phyloP scores from a whole-genome alignment of 176 grass and related monocot species.

The Musa itinerans region DNA sequence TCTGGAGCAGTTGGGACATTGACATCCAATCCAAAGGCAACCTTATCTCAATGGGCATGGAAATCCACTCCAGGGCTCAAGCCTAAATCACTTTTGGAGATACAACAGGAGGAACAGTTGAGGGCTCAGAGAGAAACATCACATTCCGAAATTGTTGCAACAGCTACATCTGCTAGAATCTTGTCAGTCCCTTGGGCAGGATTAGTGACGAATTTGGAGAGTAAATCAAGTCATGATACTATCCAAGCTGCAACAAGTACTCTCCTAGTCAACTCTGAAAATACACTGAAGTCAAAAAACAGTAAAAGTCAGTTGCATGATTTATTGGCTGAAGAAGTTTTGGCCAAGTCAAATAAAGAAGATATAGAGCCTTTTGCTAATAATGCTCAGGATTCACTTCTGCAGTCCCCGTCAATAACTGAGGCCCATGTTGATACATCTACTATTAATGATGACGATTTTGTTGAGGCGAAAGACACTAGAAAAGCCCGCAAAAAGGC shows the following conservation, averaged over 20 bases:
- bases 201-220: slow-evolving; percentile 33
- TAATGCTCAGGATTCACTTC: slow-evolving; percentile 32
- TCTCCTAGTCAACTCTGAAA: slow-evolving; percentile 25
- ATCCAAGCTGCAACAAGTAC: slow-evolving; percentile 6
- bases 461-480: slow-evolving; percentile 89
- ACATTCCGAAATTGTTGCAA: slow-evolving; percentile 25
- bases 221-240: slow-evolving; percentile 26
- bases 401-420: slow-evolving; percentile 27
- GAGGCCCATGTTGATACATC: slow-evolving; percentile 25
- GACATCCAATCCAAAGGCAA: slow-evolving; percentile 35
- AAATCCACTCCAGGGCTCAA: slow-evolving; percentile 63
- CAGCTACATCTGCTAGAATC: slow-evolving; percentile 13
- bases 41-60: slow-evolving; percentile 43
- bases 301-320: slow-evolving; percentile 75
- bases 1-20: slow-evolving; percentile 20
- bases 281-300: slow-evolving; percentile 37
- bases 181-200: slow-evolving; percentile 58
- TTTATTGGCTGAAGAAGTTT: slow-evolving; percentile 84
- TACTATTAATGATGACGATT: slow-evolving; percentile 63
- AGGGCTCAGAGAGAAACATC: slow-evolving; percentile 42
- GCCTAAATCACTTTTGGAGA: slow-evolving; percentile 88
- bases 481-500: slow-evolving; percentile 89
- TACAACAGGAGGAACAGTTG: slow-evolving; percentile 85
- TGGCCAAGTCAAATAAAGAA: slow-evolving; percentile 43
- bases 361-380: slow-evolving; percentile 34